Evolutionary conservation across 805 yeast genomes (phyloP).

Genomic region (Pichia rugopelliculosa): DNA sequence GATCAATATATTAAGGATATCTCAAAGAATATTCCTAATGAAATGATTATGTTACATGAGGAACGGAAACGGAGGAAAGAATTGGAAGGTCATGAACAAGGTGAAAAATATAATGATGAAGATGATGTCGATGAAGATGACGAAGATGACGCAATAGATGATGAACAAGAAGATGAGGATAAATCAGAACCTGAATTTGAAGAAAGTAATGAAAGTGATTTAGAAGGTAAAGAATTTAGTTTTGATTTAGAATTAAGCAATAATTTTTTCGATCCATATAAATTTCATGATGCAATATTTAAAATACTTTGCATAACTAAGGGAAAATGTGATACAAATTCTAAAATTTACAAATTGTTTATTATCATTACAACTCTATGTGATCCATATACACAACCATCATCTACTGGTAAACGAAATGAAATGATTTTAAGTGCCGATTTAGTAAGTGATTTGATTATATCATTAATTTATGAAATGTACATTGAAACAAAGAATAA

Average conservation of each 20-base stretch:
- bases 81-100: background rate
- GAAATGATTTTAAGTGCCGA: slow-evolving; percentile 47
- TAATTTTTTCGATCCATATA: slow-evolving; percentile 17
- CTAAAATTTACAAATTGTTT: slow-evolving; percentile 18
- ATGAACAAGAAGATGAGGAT: background rate
- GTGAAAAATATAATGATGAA: background rate
- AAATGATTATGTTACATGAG: too few species aligned
- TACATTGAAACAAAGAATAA: slow-evolving; percentile 11
- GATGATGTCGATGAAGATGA: background rate
- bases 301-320: slow-evolving; percentile 20
- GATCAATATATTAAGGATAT: too few species aligned
- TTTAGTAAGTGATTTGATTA: slow-evolving; percentile 42
- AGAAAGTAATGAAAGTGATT: slow-evolving; percentile 2
- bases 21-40: too few species aligned
- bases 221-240: slow-evolving; percentile 14
- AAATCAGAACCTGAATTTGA: background rate
- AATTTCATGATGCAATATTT: slow-evolving; percentile 27
- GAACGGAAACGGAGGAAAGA: background rate
- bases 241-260: slow-evolving; percentile 17
- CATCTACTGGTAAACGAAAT: slow-evolving; percentile 44
- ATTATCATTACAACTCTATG: slow-evolving; percentile 31
- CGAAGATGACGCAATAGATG: background rate
- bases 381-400: slow-evolving; percentile 68
- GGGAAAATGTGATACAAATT: slow-evolving; percentile 12
- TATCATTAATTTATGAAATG: slow-evolving; percentile 33